A percentile compares a stretch with the other conserved stretches of the same genome.
Evolutionary conservation across 2,329 filamentous ascomycete species (phyloP).

Genomic region (Diaporthe caulivora): DNA sequence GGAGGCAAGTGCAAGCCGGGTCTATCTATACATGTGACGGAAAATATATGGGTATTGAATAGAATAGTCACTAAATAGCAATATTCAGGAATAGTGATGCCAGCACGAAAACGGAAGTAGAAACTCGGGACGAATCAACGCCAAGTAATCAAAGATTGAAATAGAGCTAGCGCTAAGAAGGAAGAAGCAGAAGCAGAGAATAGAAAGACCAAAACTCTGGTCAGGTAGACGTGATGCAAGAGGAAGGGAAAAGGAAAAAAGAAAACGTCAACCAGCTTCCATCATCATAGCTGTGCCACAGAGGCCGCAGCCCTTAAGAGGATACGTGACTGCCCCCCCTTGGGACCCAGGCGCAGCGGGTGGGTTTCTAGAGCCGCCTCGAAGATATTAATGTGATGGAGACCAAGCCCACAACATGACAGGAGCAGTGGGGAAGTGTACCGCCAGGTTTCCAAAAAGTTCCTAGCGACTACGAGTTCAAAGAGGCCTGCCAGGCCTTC

Average conservation of each 20-base stretch:
- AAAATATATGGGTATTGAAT: neutral
- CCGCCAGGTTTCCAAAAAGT: neutral
- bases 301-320: conserved; percentile 7
- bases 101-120: neutral
- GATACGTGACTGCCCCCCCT: neutral
- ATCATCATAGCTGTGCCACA: conserved; percentile 12
- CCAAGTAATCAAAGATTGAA: neutral
- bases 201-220: neutral
- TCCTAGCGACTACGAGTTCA: neutral
- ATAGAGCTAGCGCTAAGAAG: neutral
- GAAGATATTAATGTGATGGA: conserved; percentile 23
- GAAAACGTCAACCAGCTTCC: conserved; percentile 6
- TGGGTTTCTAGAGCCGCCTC: conserved; percentile 2
- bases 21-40: neutral
- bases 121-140: neutral
- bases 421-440: neutral
- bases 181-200: neutral
- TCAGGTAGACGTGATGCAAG: neutral
- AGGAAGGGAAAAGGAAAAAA: no score
- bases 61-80: neutral
- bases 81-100: conserved; percentile 5
- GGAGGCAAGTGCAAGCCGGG: neutral
- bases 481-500: neutral
- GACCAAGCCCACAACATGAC: conserved; percentile 18
- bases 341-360: neutral